Conservation (phyloP, 164 flowering plant species). For the Nelumbo lutea region DNA sequence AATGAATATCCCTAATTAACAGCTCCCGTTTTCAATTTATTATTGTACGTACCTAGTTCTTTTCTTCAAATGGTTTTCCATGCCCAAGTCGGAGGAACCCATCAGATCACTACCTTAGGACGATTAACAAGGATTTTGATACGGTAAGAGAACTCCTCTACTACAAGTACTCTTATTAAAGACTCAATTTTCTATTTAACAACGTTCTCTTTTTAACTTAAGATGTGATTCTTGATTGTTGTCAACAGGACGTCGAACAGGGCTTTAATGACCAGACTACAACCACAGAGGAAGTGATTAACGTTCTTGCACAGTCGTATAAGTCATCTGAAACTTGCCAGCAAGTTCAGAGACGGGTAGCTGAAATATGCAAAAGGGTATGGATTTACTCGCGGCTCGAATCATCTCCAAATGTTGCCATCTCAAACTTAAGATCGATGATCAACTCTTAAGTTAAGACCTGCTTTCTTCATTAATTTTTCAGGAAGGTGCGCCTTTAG, state of each 20-base stretch:
- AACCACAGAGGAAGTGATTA: constrained; percentile 39
- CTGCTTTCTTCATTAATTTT: background rate
- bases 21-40: background rate
- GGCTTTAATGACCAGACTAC: constrained; percentile 20
- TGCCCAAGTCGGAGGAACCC: constrained; percentile 71
- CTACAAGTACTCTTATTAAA: too few relatives aligned
- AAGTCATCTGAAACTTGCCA: constrained; percentile 32
- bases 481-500: constrained; percentile 19
- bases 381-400: background rate
- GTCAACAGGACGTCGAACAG: constrained; percentile 31
- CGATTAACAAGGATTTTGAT: constrained; percentile 72
- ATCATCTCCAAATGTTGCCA: too few relatives aligned
- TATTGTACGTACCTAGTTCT: constrained; percentile 37
- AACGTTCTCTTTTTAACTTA: too few relatives aligned
- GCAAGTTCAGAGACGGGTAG: constrained; percentile 22
- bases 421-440: too few relatives aligned
- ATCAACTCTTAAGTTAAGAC: too few relatives aligned
- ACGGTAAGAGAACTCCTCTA: constrained; percentile 26
- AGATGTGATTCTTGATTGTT: background rate
- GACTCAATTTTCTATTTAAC: background rate
- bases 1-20: too few relatives aligned
- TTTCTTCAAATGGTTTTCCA: constrained; percentile 57
- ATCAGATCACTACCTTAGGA: constrained; percentile 71
- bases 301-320: constrained; percentile 40
- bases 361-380: constrained; percentile 31